Conservation (phyloP, 78 protist species). For the Polysphondylium violaceum region DNA sequence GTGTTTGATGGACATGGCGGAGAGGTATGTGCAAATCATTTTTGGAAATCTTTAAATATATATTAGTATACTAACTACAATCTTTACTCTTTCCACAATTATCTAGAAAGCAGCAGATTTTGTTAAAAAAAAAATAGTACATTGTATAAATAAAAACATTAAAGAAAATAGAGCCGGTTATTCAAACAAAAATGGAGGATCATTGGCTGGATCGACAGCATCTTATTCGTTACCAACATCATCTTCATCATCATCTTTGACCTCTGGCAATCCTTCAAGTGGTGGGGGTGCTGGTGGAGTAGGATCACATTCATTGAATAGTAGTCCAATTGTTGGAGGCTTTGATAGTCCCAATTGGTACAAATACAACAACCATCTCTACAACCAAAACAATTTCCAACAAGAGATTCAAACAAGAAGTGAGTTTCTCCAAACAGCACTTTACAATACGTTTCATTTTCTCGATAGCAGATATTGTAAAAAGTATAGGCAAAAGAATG, state of each 20-base stretch:
- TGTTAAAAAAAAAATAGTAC: conserved; percentile 40
- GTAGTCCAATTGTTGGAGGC: background rate
- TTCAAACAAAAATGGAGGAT: conserved; percentile 16
- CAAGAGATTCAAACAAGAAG: conserved; percentile 62
- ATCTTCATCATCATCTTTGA: background rate
- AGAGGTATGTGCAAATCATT: conserved; percentile 3
- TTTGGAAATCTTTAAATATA: background rate
- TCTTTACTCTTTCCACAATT: background rate
- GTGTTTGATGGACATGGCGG: conserved; percentile 81
- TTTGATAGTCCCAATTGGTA: conserved; percentile 22
- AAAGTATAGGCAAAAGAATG: conserved; percentile 51
- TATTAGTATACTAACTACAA: background rate
- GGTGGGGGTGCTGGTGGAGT: background rate
- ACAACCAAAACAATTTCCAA: conserved; percentile 34
- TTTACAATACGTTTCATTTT: conserved; percentile 22
- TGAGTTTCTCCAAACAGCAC: conserved; percentile 40
- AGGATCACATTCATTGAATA: conserved; percentile 2
- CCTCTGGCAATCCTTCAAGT: background rate
- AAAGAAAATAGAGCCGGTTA: conserved; percentile 67
- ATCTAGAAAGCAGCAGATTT: conserved; percentile 36
- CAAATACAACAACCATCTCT: conserved; percentile 15
- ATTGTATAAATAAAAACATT: conserved; percentile 20
- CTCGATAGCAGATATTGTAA: conserved; percentile 46
- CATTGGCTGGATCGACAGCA: background rate
- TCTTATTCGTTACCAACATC: background rate